These are phyloP conservation scores for Asterophora parasitica DNA, from an alignment of 768 basidiomycete species.

Conservation along the genomic window DNA sequence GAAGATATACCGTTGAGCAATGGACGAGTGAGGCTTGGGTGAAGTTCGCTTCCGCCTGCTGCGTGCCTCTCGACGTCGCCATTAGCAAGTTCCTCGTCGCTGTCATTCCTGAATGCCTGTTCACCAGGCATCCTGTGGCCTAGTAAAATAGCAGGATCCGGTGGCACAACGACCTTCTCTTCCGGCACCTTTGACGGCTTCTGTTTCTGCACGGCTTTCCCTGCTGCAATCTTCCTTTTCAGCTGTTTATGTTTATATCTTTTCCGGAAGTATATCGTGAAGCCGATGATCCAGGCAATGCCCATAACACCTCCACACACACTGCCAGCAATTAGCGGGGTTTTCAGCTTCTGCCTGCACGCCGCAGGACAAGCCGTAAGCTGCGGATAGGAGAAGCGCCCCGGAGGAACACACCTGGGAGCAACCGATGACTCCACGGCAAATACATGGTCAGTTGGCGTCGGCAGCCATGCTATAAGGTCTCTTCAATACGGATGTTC, in stretches of 20 bases:
- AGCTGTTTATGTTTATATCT: conserved; percentile 43
- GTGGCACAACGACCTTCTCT: conserved; percentile 53
- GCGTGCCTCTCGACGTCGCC: conserved; percentile 5
- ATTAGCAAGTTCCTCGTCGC: conserved; percentile 8
- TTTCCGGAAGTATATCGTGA: conserved; percentile 53
- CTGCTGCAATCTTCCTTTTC: conserved; percentile 39
- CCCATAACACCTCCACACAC: conserved; percentile 50
- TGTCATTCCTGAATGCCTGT: conserved; percentile 9
- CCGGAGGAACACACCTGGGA: conserved; percentile 7
- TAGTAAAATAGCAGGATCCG: conserved; percentile 62
- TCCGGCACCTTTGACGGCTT: conserved; percentile 34
- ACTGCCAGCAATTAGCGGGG: conserved; percentile 57
- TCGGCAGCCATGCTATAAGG: conserved; percentile 1
- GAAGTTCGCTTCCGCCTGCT: neutral
- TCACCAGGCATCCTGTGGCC: conserved; percentile 42
- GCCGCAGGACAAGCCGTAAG: neutral
- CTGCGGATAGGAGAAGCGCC: neutral
- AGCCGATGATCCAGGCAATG: conserved; percentile 51
- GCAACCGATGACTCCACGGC: conserved; percentile 9
- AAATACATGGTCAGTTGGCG: conserved; percentile 5
- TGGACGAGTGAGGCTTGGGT: neutral
- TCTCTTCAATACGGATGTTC: neutral
- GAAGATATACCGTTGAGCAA: conserved; percentile 5
- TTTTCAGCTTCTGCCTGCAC: conserved; percentile 46
- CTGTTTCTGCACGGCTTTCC: conserved; percentile 35